phyloP scores from a whole-genome alignment of 805 yeast species.

The Blastobotrys americana region DNA sequence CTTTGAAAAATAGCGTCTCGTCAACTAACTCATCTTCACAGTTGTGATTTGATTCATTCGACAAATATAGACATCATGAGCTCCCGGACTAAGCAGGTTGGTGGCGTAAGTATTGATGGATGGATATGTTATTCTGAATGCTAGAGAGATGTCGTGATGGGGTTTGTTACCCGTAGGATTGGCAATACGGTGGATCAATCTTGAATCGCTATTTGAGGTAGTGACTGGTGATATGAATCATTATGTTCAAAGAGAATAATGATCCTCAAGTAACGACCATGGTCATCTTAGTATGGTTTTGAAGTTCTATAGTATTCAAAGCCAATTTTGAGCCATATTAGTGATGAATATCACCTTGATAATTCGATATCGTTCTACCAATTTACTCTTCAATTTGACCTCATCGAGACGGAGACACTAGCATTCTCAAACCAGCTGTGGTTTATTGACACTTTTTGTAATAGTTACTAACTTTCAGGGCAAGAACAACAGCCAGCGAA shows the following conservation, averaged over 20 bases:
- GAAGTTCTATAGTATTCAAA: too few species aligned
- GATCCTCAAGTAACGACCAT: too few species aligned
- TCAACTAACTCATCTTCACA: neutral
- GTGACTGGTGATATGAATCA: too few species aligned
- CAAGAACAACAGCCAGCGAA: slow-evolving; percentile 33
- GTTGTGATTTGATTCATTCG: neutral
- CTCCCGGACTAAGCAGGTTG: slow-evolving; percentile 28
- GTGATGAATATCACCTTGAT: too few species aligned
- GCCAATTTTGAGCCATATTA: too few species aligned
- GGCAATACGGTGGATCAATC: neutral
- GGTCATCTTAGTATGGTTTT: too few species aligned
- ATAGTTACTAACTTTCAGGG: slow-evolving; percentile 18
- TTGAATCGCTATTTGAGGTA: neutral
- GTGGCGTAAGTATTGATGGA: slow-evolving; percentile 26
- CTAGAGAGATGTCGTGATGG: neutral
- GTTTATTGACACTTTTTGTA: too few species aligned
- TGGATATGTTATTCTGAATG: too few species aligned
- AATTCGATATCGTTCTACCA: too few species aligned
- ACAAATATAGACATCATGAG: slow-evolving; percentile 25
- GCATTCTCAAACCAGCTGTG: neutral
- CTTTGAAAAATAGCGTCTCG: neutral
- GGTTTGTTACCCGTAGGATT: neutral
- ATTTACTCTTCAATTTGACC: too few species aligned
- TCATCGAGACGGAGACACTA: slow-evolving; percentile 4
- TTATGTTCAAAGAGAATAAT: too few species aligned